Base-by-base conservation (phyloP, 768 basidiomycete genomes). In the Mycena albidolilacea region DNA sequence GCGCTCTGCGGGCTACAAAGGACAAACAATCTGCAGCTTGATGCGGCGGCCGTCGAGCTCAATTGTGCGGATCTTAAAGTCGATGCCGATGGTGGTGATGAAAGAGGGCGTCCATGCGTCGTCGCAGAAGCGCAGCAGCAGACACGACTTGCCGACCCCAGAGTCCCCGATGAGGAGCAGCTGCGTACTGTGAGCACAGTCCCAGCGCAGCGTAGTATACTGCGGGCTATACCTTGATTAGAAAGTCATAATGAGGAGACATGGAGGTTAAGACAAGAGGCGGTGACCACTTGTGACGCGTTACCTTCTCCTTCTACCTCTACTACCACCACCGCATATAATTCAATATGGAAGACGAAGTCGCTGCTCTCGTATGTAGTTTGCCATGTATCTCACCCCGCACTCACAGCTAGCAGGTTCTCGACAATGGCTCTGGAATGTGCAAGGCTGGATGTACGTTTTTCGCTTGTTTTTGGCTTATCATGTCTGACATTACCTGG, bases 51-150 rank as follows among this genome's bases (percentile, higher is more conserved):
- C 97, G 80, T 99, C 97, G 67, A 99, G 89, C 82, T 99, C 97
- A 84, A 99, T 98, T 44, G 97, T 99, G 72, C 97, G 91, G 86
- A 99, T 98, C 93, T 97, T 97, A 87, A 98, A 98, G 87, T 98
- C 97, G 70, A 98, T 96, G 76, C 98, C 98, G 68, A 76, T 76
- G 35, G 75, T 76, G n/a, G 71, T 76, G 38, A 76, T 76, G 75
- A 73, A 76, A 14, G 65, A 67, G 35, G 71, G 71, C 3, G 75
- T 76, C 71, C 71, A 76, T 43, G 75, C 71, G 69, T 76, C 75
- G 69, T 76, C 75, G 69, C 71, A 73, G 79, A 96, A 96, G 81
- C 95, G 95, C 76, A 96, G 89, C 75, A 96, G 91, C 77, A 96
- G 87, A 85, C 95, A 96, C 60, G 97, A 98, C 93, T 96, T 96